A percentile compares a stretch with the other conserved stretches of the same genome.
These are phyloP conservation scores for Nakazawaea siamensis DNA, from an alignment of 805 yeast genomes.

Conservation along the genomic window DNA sequence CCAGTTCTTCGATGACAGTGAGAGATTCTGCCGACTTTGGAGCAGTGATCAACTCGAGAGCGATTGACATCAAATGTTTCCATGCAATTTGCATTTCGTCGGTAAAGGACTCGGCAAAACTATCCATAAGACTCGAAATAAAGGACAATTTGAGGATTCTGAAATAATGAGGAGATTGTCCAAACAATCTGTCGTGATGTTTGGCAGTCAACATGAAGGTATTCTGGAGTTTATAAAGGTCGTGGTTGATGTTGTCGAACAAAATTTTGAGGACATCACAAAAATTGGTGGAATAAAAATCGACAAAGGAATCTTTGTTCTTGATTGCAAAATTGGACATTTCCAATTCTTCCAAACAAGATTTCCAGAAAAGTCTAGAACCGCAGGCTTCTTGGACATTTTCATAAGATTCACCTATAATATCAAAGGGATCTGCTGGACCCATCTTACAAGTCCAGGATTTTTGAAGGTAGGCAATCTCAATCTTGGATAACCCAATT, in stretches of 20 bases:
- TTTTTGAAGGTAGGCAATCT: background rate
- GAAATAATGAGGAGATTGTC: background rate
- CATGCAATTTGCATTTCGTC: constrained; percentile 5
- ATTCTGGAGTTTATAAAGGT: background rate
- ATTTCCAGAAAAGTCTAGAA: constrained; percentile 5
- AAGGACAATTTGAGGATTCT: constrained; percentile 1
- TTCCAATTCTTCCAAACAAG: constrained; percentile 5
- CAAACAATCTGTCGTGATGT: background rate
- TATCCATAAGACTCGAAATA: constrained; percentile 4
- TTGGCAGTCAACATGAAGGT: background rate
- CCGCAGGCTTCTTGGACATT: constrained; percentile 4
- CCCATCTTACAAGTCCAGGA: constrained; percentile 4
- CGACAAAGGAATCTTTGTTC: background rate
- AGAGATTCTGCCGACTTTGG: background rate
- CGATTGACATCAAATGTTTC: constrained; percentile 1
- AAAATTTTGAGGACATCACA: background rate
- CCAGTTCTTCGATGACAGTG: background rate
- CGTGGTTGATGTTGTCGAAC: background rate
- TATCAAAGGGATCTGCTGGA: constrained; percentile 6
- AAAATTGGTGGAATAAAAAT: background rate
- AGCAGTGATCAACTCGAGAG: background rate
- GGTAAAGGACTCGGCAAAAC: constrained; percentile 8
- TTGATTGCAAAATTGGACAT: constrained; percentile 2
- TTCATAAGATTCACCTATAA: constrained; percentile 1
- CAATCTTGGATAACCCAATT: background rate